Percentiles rank a stretch among this genome's conserved stretches.
Conservation (phyloP, 1,284 basidiomycete species). For the Ceratobasidium sp. region DNA sequence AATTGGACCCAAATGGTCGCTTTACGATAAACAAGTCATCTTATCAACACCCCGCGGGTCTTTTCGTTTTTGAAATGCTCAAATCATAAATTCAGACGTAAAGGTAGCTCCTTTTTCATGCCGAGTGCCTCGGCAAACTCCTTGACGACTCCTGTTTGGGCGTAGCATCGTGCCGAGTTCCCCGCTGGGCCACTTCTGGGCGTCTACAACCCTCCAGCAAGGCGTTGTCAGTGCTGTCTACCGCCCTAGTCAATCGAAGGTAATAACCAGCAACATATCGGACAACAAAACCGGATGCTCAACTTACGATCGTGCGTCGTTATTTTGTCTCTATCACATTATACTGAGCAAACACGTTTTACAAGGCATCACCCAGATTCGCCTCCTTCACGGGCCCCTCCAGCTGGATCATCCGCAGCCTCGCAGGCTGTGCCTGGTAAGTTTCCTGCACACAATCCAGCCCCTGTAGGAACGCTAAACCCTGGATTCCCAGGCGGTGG, state of each 20-base stretch:
- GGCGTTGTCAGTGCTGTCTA: no score
- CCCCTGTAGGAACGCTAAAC: no score
- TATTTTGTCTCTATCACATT: not conserved
- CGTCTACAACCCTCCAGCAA: no score
- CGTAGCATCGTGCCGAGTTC: not conserved
- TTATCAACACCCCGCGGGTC: no score
- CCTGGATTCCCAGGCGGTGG: not conserved
- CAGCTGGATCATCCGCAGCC: not conserved
- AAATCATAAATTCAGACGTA: not conserved
- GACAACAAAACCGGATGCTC: not conserved
- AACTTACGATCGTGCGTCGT: not conserved
- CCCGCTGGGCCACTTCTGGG: no score
- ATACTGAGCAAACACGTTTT: not conserved
- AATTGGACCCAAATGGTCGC: no score
- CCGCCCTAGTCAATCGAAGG: not conserved
- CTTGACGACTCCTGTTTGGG: not conserved
- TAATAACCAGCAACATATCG: not conserved
- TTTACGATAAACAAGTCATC: no score
- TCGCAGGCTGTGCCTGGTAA: no score
- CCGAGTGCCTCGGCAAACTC: not conserved
- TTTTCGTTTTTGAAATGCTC: not conserved
- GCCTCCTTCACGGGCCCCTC: not conserved
- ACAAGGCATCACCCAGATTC: not conserved
- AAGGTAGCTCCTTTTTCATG: not conserved
- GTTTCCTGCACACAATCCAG: no score